Base-by-base conservation (phyloP, 192 early-diverging fungal species). In the Linnemannia zychae region DNA sequence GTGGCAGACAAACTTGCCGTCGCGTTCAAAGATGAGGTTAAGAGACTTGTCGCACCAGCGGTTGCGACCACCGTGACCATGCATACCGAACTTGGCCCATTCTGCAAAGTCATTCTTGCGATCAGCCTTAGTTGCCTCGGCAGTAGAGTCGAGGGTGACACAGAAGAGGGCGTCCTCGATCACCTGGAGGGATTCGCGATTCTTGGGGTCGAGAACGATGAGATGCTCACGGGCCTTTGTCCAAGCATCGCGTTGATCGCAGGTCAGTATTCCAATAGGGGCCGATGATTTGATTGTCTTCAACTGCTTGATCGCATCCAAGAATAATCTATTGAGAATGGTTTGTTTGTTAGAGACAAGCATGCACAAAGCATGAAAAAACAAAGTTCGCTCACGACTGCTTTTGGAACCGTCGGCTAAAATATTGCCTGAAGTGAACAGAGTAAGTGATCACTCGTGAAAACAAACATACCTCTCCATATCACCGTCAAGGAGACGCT, bases 11-110 rank as follows among this genome's bases (percentile, higher is more conserved):
- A 89, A 90, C 17, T 91, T 84, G 63, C 96, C 97, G 82, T 96
- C 95, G 74, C 93, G 92, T 67, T 95, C 94, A 67, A 97, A 88
- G 37, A 91, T 83, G 38, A 96, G 73, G 20, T 88, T 92, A n/a
- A 95, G 69, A 11, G 89, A 90, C 85, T 97, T 98, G 87, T 98
- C 97, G 77, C 94, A 96, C 97, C 97, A 98, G 5, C 97, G 90
- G 80, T 98, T 98, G 86, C 92, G 93, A 6, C 95, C 96, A n/a
- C 84, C 87, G 28, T 88, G 78, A 4, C 90, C 92, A 75, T 95
- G 93, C 80, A 95, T 92, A 4, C 83, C 88, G 74, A 87, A 90
- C 47, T 89, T 81, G 31, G 79, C 67, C 52, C 87, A 87, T 9
- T 81, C 69, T n/a, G 82, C 72, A 49, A 88, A 70, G 57, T 85